Evolutionary conservation across 2,329 filamentous ascomycete species (phyloP).

Genomic region (Dissoconium aciculare): DNA sequence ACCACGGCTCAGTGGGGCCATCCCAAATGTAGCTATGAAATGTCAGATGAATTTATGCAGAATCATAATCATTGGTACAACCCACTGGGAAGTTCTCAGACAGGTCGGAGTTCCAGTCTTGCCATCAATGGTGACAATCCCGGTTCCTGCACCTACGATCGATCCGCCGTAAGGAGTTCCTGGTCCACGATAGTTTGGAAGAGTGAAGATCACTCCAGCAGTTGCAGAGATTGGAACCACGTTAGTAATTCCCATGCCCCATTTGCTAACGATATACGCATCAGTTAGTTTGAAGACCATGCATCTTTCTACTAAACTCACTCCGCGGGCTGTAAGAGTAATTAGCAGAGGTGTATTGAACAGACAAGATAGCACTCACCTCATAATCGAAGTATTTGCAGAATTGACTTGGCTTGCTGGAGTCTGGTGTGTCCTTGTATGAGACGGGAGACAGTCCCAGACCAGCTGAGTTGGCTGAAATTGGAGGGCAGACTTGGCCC

Average conservation of each 20-base stretch:
- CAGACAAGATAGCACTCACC: no score
- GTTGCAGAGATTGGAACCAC: background rate
- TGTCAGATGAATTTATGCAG: no score
- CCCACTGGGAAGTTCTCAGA: background rate
- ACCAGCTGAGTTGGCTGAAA: background rate
- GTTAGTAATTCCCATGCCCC: background rate
- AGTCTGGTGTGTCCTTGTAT: conserved; percentile 1
- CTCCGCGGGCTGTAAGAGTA: no score
- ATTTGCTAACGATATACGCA: no score
- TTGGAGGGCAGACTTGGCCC: background rate
- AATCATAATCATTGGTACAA: no score
- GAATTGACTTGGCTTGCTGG: background rate
- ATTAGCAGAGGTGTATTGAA: no score
- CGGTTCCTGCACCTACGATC: background rate
- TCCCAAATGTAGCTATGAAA: no score
- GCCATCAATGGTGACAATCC: background rate
- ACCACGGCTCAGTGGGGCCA: background rate
- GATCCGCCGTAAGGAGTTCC: no score
- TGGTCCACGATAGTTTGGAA: background rate
- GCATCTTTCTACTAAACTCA: no score
- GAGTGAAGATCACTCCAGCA: background rate
- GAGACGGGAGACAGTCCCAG: background rate
- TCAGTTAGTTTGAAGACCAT: no score
- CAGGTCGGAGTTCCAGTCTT: background rate
- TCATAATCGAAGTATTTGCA: background rate